Base-by-base conservation (phyloP, 2,329 filamentous ascomycete genomes). In the Lecanosticta acicola region DNA sequence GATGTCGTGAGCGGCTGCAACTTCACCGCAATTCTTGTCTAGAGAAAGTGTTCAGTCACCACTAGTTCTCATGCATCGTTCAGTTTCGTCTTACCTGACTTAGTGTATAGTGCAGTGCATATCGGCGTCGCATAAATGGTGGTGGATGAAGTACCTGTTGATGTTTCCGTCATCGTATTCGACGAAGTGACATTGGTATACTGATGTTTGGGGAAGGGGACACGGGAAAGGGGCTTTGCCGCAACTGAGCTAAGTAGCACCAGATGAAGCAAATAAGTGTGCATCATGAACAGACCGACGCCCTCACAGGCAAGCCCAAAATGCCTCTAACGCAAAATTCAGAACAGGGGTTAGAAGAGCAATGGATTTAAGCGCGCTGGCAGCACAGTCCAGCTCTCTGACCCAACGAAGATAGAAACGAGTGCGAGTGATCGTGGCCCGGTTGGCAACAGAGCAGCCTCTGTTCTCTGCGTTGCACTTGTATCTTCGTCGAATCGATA, bases 121-220 rank as follows among this genome's bases (percentile, higher is more conserved):
- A 33, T 32, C n/a, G 44, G 42, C 18, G 41, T 41, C 20, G 36
- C 37, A 14, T 32, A 39, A 14, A 20, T 19, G 18, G 19, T 32
- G 13, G 34, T 29, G 9, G 39, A n/a, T 34, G 18, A 16, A 21
- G 24, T 14, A 45, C 37, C 50, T 53, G 49, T 49, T 43, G 45
- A 45, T 43, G 46, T 54, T 45, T 42, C 39, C 41, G 51, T 54
- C 35, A 56, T 53, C 49, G 26, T 45, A 46, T 39, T 29, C 43
- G 44, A 39, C n/a, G 48, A 45, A 41, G 43, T 34, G 17, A 11
- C 20, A 19, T 48, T 49, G 2, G 39, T 17, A 16, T 36, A 39
- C 33, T 53, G 49, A 41, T 45, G 41, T 32, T 33, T 29, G 19
- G 32, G 20, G 5, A 45, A 43, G 11, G 43, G 43, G 29, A 19